These are phyloP conservation scores for Eucalyptus paniculata DNA, from an alignment of 345 rosid genomes.

Conservation along the genomic window DNA sequence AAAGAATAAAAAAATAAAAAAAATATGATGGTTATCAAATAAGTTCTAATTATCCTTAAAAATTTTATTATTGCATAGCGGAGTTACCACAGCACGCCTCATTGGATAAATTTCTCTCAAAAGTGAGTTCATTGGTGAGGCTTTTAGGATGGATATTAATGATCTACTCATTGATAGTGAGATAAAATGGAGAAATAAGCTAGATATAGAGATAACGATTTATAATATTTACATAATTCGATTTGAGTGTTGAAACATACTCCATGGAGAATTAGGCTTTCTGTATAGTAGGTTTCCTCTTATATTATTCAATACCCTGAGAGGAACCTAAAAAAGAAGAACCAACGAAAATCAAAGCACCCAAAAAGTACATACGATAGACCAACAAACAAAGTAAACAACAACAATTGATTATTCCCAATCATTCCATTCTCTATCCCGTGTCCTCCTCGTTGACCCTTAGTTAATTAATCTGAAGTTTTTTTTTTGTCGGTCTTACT, in stretches of 20 bases:
- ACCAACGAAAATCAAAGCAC: background rate
- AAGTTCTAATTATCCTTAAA: too few relatives aligned
- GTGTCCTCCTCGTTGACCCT: background rate
- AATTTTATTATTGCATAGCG: fast-evolving
- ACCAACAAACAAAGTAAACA: background rate
- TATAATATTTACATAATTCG: too few relatives aligned
- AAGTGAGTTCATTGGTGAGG: background rate
- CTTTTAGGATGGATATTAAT: background rate
- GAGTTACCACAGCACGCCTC: background rate
- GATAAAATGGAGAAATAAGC: background rate
- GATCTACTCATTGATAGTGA: too few relatives aligned
- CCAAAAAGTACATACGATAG: background rate
- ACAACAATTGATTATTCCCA: background rate
- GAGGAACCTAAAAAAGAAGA: background rate
- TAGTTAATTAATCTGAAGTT: slow-evolving; percentile 14
- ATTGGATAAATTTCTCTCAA: slow-evolving; percentile 14
- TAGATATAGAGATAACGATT: too few relatives aligned
- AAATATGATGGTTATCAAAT: too few relatives aligned
- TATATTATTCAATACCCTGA: background rate
- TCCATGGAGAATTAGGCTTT: background rate
- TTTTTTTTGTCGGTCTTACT: too few relatives aligned
- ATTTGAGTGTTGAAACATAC: background rate
- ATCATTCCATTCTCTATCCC: background rate
- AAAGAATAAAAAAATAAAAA: too few relatives aligned
- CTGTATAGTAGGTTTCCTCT: background rate